A percentile compares a stretch with the other conserved stretches of the same genome.
phyloP scores from a whole-genome alignment of 495 filamentous ascomycete species.

The Usnea hakonensis region DNA sequence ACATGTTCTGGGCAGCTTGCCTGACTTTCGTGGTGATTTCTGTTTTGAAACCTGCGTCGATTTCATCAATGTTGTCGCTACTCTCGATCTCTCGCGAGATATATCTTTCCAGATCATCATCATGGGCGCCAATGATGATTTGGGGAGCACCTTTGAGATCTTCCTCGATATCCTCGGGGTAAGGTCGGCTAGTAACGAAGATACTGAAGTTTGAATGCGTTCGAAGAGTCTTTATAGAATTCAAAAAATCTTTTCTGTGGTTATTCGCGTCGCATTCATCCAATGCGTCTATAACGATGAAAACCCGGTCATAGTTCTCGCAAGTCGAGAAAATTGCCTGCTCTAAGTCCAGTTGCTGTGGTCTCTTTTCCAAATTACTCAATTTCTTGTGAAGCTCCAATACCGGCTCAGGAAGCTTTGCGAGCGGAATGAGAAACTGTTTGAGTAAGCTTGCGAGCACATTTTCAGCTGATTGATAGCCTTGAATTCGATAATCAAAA shows the following conservation, averaged over 20 bases:
- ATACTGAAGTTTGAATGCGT: constrained; percentile 5
- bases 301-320: background rate
- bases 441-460: constrained; percentile 3
- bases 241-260: constrained; percentile 12
- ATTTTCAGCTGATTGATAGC: background rate
- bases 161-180: constrained; percentile 18
- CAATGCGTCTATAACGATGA: constrained; percentile 16
- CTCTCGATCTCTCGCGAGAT: background rate
- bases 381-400: constrained; percentile 1
- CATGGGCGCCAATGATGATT: constrained; percentile 11
- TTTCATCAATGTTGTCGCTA: background rate
- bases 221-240: constrained; percentile 12
- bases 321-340: background rate
- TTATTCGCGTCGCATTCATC: constrained; percentile 26
- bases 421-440: background rate
- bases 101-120: constrained; percentile 2
- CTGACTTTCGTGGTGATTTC: background rate
- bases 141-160: constrained; percentile 10
- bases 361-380: background rate
- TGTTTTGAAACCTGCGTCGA: background rate
- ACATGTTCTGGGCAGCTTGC: constrained; percentile 3
- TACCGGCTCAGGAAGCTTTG: background rate
- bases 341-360: background rate
- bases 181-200: constrained; percentile 26
- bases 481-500: constrained; percentile 3